Base-by-base conservation (phyloP, 1,284 basidiomycete genomes). In the Apiotrichum gamsii region DNA sequence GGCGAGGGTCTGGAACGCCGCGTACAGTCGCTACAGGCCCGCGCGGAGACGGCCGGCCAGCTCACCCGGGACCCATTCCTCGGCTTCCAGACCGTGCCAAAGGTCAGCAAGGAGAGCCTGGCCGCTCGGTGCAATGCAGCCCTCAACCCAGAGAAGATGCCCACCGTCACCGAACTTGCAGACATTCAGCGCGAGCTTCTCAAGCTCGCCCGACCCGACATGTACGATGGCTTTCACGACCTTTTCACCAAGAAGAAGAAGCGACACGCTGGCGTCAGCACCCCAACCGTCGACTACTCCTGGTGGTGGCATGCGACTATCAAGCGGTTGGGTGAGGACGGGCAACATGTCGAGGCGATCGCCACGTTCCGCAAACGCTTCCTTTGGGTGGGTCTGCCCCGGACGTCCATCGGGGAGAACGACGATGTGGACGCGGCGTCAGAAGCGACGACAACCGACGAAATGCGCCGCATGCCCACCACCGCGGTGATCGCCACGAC, bases 241-340 rank as follows among this genome's bases (percentile, higher is more conserved):
- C 43, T 51, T 5, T 60, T 62, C 51, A 39, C 35, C 8, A 36
- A 36, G 6, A 29, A 43, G 4, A 3, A 46, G 9, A 3, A 49
- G 41, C 14, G 41, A 47, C 35, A 39, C 35, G 6, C 23, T 43
- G n/a, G n/a, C n/a, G n/a, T n/a, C n/a, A n/a, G n/a, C n/a, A n/a
- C n/a, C 3, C 46, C 54, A 5, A 57, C 50, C 6, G 44, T 52
- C 1, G 35, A 36, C 10, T 29, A 25, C 3, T 39, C 39, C 37
- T 43, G 52, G 47, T 68, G 64, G 64, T 36, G 47, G 14, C 61
- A 64, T 39, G 62, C 64, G 4, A 43, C 58, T 18, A 55, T 68
- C 20, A 42, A 61, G n/a, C 56, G 58, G 4, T 47, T 54, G 18
- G 44, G 43, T 13, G 30, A 40, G 31, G 45, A 47, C 1, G 56